A percentile compares a stretch with the other conserved stretches of the same genome.
These are phyloP conservation scores for Oenanthe javanica DNA, from an alignment of 140 eudicot genomes.

Conservation along the genomic window DNA sequence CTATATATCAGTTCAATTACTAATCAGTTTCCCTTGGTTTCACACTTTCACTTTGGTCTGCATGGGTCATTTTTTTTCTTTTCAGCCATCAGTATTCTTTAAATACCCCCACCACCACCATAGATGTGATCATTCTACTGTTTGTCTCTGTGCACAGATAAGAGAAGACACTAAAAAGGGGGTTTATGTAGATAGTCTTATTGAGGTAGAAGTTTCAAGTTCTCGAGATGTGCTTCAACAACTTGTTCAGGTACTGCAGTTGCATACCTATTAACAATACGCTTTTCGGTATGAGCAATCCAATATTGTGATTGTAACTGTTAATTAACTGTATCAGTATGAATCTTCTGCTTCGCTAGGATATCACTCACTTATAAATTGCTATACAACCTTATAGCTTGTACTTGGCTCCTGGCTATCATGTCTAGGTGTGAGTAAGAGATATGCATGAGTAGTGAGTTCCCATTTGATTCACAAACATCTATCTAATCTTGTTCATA, in stretches of 20 bases:
- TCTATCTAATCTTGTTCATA: not conserved
- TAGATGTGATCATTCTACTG: not conserved
- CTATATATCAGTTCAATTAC: not conserved
- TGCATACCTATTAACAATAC: not conserved
- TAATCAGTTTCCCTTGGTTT: not conserved
- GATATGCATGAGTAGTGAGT: not conserved
- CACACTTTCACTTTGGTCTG: not conserved
- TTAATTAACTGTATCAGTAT: not conserved
- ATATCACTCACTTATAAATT: not conserved
- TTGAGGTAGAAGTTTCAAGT: conserved; percentile 79
- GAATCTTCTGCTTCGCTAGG: not conserved
- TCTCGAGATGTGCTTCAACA: conserved; percentile 95
- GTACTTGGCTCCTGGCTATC: not conserved
- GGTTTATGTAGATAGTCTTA: conserved; percentile 80
- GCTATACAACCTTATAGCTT: not conserved
- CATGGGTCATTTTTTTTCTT: not conserved
- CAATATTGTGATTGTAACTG: not conserved
- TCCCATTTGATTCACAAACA: not conserved
- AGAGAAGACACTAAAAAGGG: conserved; percentile 97
- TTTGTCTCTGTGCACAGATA: conserved; percentile 36
- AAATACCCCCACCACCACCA: not conserved
- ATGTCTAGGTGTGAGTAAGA: not conserved
- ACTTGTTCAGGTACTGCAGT: conserved; percentile 68
- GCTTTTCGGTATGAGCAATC: not conserved
- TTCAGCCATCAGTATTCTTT: not conserved